Evolutionary conservation across 2,329 filamentous ascomycete genomes (phyloP), one percentile per base, ranked within the genome.

Genomic region (Aspergillus fumigatiaffinis): DNA sequence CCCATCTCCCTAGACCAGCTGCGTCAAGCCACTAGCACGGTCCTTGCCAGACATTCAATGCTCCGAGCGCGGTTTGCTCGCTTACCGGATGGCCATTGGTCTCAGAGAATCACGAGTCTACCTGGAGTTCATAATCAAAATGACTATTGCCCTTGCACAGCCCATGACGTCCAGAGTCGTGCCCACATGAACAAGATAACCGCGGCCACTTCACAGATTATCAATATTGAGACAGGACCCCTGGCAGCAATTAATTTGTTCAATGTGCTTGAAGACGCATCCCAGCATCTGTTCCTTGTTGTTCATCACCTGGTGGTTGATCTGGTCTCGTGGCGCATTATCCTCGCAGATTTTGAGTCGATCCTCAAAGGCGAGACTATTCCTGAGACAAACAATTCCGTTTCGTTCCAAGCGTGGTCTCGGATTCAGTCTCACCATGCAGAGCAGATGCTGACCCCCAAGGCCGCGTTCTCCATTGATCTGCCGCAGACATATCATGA

Each of bases 1-100:
- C 62, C 61, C 25, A 38, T 53, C 46, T 66, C 63, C 3, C 41
- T 44, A 20, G 41, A 44, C 14, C 41, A 44, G 41, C 5, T 44
- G n/a, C n/a, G 41, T 17, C 10, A 17, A 44, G 41, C 41, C 12
- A n/a, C 17, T 8, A 7, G 5, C 17, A 44, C 41, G 3, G 17
- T 44, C 17, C 41, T 44, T 44, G 41, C 25, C 32, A 4, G 29
- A 44, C 42, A 56, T 44, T 23, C 48, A 23, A 56, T 56, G 54
- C 54, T 56, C 6, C 48, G 54, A 23, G 54, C 54, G n/a, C 54
- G 54, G 14, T 56, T 52, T 28, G 2, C 26, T 23, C 32, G 6
- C n/a, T 5, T 4, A 25, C 17, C 21, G 2, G 38, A 44, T 32
- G 49, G 48, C 20, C 8, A 21, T 14, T 51, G 49, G 48, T 12